Evolutionary conservation across 352 stramenopile species (phyloP), one percentile per base, ranked within the genome.

Genomic region (Phytophthora pluvialis): DNA sequence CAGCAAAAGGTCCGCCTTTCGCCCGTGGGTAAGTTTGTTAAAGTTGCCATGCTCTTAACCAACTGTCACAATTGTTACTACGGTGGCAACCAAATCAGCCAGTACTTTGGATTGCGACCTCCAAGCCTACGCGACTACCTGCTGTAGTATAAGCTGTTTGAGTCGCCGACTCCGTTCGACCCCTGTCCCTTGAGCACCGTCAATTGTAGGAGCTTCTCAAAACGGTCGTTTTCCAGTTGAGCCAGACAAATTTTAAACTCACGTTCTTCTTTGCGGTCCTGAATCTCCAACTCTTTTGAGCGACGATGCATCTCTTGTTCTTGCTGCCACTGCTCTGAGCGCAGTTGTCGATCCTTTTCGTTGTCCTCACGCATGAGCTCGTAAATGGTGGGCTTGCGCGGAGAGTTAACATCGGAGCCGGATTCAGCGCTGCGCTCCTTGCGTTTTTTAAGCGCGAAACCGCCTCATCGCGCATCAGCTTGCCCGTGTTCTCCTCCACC

Each of bases 1-100:
- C 51, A 60, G n/a, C 51, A 60, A 42, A 60, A 60, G 15, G 51
- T 42, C 51, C 38, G 39, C 39, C n/a, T 60, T 6, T 60, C 39
- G 2, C 39, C 39, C 0, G 39, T 51, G 28, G 51, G 38, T 9
- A 66, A 59, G 12, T 53, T 65, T 52, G 47, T 53, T 26, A 51
- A 46, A 35, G 28, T 59, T 9, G 46, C 46, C 11, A 65, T 65
- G 47, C 39, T 65, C n/a, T n/a, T n/a, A n/a, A n/a, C n/a, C n/a
- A n/a, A n/a, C n/a, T n/a, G n/a, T n/a, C n/a, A n/a, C n/a, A 54
- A 39, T 18, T 58, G 57, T 13, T 65, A 58, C 21, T 25, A 21
- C 15, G 45, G 39, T 16, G 44, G 25, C 2, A 65, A 58, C 38
- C 38, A 65, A 39, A 65, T 65, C 38, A 64, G 56, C 31, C 3